A percentile compares a stretch with the other conserved stretches of the same genome.
Evolutionary conservation across 257 asterid species (phyloP).

Genomic region (Solanum ossicruentum): DNA sequence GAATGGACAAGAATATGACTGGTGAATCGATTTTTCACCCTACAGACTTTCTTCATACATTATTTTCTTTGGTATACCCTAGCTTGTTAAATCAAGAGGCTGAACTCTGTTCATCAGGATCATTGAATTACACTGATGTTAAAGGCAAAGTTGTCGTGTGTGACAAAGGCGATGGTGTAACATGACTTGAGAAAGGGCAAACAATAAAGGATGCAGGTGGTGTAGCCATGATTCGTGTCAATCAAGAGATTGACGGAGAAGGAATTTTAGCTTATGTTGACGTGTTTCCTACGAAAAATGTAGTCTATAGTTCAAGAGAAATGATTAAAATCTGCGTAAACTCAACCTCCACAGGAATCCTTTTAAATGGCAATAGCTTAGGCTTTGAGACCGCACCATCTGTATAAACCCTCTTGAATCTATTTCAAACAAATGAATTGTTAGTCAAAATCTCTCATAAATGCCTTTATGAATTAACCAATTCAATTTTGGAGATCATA

Average conservation of each 20-base stretch:
- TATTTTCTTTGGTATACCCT: constrained; percentile 8
- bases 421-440: background rate
- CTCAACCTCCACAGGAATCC: background rate
- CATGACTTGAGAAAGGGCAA: constrained; percentile 2
- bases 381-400: constrained; percentile 10
- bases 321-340: constrained; percentile 15
- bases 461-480: background rate
- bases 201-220: constrained; percentile 24
- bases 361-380: constrained; percentile 11
- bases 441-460: background rate
- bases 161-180: background rate
- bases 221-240: constrained; percentile 18
- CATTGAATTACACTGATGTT: background rate
- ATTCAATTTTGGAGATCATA: background rate
- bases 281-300: constrained; percentile 9
- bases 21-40: constrained; percentile 18
- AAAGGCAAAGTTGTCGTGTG: constrained; percentile 18
- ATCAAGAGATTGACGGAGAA: background rate
- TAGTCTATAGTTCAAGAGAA: constrained; percentile 6
- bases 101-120: background rate
- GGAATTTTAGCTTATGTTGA: background rate
- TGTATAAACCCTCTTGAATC: background rate
- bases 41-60: background rate
- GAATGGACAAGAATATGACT: background rate
- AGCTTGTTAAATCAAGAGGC: background rate